Base-by-base conservation (phyloP, 2,329 filamentous ascomycete species). In the Diplodia scrobiculata region DNA sequence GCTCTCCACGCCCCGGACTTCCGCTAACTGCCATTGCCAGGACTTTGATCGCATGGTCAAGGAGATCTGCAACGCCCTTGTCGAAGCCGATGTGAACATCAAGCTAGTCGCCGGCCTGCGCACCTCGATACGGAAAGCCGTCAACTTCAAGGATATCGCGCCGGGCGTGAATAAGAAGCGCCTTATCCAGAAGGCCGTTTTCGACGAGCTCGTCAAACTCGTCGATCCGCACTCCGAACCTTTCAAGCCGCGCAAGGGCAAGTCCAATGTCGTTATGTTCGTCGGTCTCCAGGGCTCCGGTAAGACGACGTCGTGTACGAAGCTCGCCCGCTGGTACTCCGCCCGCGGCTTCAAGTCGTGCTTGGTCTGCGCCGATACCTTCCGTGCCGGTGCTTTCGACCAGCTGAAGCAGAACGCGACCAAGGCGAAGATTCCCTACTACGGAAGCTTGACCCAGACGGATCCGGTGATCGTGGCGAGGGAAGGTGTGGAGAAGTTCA, bases 371-470 rank as follows among this genome's bases (percentile, higher is more conserved):
- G 95, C 95, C 59, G 95, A 99, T 80, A 99, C 95, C 29, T 99
- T 99, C 84, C 91, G 95, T 81, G 95, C 95, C 38, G 95, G 95
- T 83, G 95, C 95, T 50, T 99, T 99, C 72, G 95, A 99, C 76
- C 95, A 99, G 81, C 79, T 99, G 77, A 98, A 98, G 82, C 95
- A 99, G 81, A 99, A 99, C 77, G 95, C 95, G 1, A 98, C 92
- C 38, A 99, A 98, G 79, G 95, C 95, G 60, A 98, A 98, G 82
- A 98, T 99, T 63, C 95, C 95, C 10, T 99, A 99, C 84, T 99
- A 96, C 77, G 95, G 95, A 73, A 96, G 91, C 66, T 83, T 99
- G 70, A 99, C 94, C 2, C 92, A 99, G 81, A 97, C 93, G 7
- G 95, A 99, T 75, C 95, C 95, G 0, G 92, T 94, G 0, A 89